Percentiles rank a stretch among this genome's conserved stretches.
Conservation (phyloP, 2,329 filamentous ascomycete genomes). For the Colletotrichum graminicola region DNA sequence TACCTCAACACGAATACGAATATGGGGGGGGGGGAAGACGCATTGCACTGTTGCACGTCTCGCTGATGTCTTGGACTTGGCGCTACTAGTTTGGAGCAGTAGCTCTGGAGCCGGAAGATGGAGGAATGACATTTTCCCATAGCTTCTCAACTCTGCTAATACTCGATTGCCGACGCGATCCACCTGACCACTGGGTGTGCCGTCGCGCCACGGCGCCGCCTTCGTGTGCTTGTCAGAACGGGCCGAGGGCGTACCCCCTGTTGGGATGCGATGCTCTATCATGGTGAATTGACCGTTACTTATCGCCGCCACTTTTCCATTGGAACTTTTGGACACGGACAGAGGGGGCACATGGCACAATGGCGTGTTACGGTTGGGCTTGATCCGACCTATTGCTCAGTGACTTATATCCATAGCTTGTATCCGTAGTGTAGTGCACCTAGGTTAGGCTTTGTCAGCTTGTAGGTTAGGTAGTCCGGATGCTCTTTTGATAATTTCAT, state of each 20-base stretch:
- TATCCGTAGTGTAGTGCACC: background rate
- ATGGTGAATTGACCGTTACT: constrained; percentile 1
- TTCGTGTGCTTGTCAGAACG: constrained; percentile 30
- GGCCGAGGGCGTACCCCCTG: constrained; percentile 10
- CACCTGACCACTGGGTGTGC: constrained; percentile 22
- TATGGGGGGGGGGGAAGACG: constrained; percentile 24
- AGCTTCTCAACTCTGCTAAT: constrained; percentile 13
- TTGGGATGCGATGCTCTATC: constrained; percentile 1
- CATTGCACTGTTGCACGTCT: constrained; percentile 10
- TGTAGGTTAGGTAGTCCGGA: background rate
- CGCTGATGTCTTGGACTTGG: background rate
- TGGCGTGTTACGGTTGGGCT: constrained; percentile 25
- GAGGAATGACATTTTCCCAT: background rate
- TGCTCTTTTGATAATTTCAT: too few relatives aligned
- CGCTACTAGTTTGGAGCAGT: background rate
- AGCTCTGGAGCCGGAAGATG: constrained; percentile 2
- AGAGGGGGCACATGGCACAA: constrained; percentile 19
- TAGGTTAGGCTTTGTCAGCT: background rate
- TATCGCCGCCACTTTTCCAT: constrained; percentile 2
- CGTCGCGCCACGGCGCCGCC: background rate
- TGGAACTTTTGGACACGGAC: constrained; percentile 6
- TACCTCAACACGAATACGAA: constrained; percentile 39
- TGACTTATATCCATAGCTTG: background rate
- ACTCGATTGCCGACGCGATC: constrained; percentile 39
- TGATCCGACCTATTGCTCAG: background rate